phyloP scores from a whole-genome alignment of 192 early-diverging fungal species.

The Umbelopsis isabellina region DNA sequence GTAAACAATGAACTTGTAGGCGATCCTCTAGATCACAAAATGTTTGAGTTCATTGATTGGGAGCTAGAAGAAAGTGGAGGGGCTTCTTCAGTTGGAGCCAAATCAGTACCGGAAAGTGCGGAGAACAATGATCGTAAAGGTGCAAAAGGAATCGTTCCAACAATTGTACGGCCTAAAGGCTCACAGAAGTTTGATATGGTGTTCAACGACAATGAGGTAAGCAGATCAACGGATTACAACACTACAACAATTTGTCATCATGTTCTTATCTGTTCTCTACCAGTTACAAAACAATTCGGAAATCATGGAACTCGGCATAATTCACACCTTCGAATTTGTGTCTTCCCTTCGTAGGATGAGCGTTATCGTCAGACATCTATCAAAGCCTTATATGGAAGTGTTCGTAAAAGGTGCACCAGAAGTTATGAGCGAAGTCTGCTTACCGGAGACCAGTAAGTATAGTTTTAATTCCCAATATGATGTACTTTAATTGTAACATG shows the following conservation, averaged over 20 bases:
- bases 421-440: slow-evolving; percentile 88
- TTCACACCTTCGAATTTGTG: slow-evolving; percentile 93
- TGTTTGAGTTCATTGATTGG: slow-evolving; percentile 98
- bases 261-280: background rate
- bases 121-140: slow-evolving; percentile 26
- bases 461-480: background rate
- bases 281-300: slow-evolving; percentile 1
- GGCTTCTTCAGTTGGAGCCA: slow-evolving; percentile 29
- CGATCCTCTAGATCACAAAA: slow-evolving; percentile 95
- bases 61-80: slow-evolving; percentile 85
- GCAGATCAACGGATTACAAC: background rate
- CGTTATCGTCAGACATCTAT: slow-evolving; percentile 82
- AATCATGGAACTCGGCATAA: slow-evolving; percentile 73
- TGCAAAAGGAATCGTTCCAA: slow-evolving; percentile 63
- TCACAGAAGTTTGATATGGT: slow-evolving; percentile 3
- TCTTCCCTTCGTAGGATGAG: slow-evolving; percentile 88
- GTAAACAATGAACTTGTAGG: slow-evolving; percentile 89
- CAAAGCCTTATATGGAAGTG: slow-evolving; percentile 69
- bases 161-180: slow-evolving; percentile 78
- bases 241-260: background rate
- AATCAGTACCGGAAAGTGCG: slow-evolving; percentile 26
- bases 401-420: slow-evolving; percentile 99
- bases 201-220: background rate
- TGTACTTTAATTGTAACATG: background rate
- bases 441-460: slow-evolving; percentile 67